Evolutionary conservation across 495 filamentous ascomycete species (phyloP), one percentile per base, ranked within the genome.

Genomic region (Penicillium angulare): DNA sequence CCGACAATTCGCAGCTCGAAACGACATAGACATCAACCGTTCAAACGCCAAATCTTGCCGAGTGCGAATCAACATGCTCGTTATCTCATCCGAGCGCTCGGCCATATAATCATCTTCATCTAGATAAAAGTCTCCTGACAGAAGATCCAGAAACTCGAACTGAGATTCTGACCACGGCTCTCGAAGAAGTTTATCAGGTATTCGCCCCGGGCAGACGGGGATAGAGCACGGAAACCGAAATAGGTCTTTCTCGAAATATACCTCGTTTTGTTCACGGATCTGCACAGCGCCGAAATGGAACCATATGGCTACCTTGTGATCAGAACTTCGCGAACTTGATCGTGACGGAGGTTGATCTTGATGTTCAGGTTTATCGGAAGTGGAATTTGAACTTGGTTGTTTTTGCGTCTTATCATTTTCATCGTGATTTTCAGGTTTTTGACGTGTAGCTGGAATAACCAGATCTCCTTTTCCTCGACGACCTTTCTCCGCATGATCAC

Each of bases 151-250:
- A 29, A 80, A 76, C 10, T 71, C 64, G 10, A 75, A 58, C 38
- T 77, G 74, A 5, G 56, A 15, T 2, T 60, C 49, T 1, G 70
- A 73, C 75, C 75, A 80, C 5, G 77, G 77, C 1, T 64, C 45
- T 16, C 59, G 53, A 3, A 80, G 63, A 2, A 80, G 38, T 50
- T 75, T 75, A 16, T 69, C 60, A 0, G 74, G 74, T 16, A 77
- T 65, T n/a, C 63, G 65, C 0, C 55, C 53, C 5, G 58, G 61
- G 3, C 26, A 20, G 4, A 61, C 44, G 0, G 56, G 42, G 13
- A 41, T 26, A 0, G 57, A 49, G 33, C 59, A 63, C 0, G 73
- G 73, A 7, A 76, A 60, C 13, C 61, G 63, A 42, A 68, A 72
- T 3, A 63, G 48, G 35, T 72, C 67, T 18, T 53, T 50, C 31